A percentile compares a stretch with the other conserved stretches of the same genome.
These are phyloP conservation scores for Hypoxylon sp. DNA, from an alignment of 2,329 filamentous ascomycete species.

Conservation along the genomic window DNA sequence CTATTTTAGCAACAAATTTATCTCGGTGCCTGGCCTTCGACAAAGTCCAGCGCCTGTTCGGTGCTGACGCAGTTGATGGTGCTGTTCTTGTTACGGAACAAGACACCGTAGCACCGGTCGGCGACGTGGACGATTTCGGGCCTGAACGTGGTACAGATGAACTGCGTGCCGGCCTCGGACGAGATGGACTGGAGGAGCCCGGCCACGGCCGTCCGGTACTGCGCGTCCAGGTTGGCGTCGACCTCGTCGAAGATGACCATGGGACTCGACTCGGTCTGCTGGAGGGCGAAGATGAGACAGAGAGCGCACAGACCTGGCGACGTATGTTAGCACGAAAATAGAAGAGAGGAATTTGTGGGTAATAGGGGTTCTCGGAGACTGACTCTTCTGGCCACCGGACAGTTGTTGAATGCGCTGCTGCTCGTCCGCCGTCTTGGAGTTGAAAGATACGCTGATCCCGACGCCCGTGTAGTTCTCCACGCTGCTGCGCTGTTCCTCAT, in stretches of 20 bases:
- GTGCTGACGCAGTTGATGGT: slow-evolving; percentile 88
- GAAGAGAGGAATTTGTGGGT: slow-evolving; percentile 12
- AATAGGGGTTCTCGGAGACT: slow-evolving; percentile 50
- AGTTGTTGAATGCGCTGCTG: slow-evolving; percentile 98
- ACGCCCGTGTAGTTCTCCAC: slow-evolving; percentile 98
- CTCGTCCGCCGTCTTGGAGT: slow-evolving; percentile 93
- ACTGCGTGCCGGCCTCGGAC: slow-evolving; percentile 73
- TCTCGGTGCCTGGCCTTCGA: slow-evolving; percentile 76
- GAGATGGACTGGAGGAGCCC: slow-evolving; percentile 84
- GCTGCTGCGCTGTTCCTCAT: slow-evolving; percentile 71
- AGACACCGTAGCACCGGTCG: slow-evolving; percentile 97
- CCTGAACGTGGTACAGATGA: slow-evolving; percentile 98
- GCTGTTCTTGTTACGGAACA: slow-evolving; percentile 92
- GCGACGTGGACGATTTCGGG: slow-evolving; percentile 96
- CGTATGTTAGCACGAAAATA: slow-evolving; percentile 31
- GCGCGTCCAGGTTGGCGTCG: slow-evolving; percentile 95
- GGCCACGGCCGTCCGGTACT: slow-evolving; percentile 96
- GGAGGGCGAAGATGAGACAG: slow-evolving; percentile 98
- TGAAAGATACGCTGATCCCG: slow-evolving; percentile 97
- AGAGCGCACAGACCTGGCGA: slow-evolving; percentile 84
- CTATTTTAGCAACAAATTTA: slow-evolving; percentile 22
- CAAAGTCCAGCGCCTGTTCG: slow-evolving; percentile 90
- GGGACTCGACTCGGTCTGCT: slow-evolving; percentile 94
- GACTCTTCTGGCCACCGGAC: slow-evolving; percentile 96
- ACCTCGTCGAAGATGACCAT: slow-evolving; percentile 99